A percentile compares a stretch with the other conserved stretches of the same genome.
Conservation (phyloP, 257 asterid genomes). For the Linderniella brevidens region DNA sequence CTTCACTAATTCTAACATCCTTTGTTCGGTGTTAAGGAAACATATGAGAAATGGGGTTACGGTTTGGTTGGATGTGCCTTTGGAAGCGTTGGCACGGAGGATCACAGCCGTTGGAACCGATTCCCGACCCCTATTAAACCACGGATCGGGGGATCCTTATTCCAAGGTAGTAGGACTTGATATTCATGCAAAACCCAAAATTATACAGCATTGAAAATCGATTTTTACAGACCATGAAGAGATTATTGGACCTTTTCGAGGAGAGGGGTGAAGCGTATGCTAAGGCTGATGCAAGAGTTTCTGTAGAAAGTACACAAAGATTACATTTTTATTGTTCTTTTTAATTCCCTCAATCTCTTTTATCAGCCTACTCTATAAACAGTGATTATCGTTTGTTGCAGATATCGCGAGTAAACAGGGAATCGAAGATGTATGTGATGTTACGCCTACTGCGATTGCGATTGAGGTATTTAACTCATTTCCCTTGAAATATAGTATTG, state of each 20-base stretch:
- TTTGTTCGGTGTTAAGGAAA: slow-evolving; percentile 30
- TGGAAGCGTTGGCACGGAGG: slow-evolving; percentile 82
- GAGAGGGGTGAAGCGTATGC: slow-evolving; percentile 76
- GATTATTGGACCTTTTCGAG: slow-evolving; percentile 40
- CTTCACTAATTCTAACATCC: not conserved
- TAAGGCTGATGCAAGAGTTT: slow-evolving; percentile 56
- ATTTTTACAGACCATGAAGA: slow-evolving; percentile 47
- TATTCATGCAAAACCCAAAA: not conserved
- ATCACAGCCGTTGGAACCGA: slow-evolving; percentile 54
- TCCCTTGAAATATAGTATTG: not conserved
- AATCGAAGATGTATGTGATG: slow-evolving; percentile 31
- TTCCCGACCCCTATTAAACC: slow-evolving; percentile 71
- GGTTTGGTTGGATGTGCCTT: slow-evolving; percentile 85
- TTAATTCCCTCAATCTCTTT: not conserved
- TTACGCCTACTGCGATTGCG: slow-evolving; percentile 57
- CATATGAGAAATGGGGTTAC: slow-evolving; percentile 77
- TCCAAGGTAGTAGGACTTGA: slow-evolving; percentile 23
- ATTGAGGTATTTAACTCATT: slow-evolving; percentile 37
- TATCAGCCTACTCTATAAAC: not conserved
- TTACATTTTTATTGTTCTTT: not conserved
- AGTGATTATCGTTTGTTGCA: slow-evolving; percentile 8
- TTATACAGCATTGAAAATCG: not conserved
- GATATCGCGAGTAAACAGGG: slow-evolving; percentile 55
- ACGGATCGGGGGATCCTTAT: slow-evolving; percentile 62
- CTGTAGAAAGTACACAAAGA: slow-evolving; percentile 53